phyloP scores from a whole-genome alignment of 495 filamentous ascomycete genomes.

The Penicillium bialowiezense region DNA sequence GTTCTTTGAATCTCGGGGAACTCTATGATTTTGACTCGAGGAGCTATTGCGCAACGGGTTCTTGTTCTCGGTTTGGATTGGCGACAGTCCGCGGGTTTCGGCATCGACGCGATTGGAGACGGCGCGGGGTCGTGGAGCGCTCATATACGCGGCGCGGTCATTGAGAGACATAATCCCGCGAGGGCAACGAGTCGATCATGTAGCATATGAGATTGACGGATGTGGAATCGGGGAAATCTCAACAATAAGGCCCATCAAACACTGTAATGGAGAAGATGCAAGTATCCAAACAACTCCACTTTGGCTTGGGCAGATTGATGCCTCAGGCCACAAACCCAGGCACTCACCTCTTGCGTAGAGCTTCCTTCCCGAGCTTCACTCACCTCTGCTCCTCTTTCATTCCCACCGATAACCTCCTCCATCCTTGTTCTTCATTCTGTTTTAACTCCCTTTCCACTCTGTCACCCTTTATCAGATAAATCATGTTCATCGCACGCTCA shows the following conservation, averaged over 20 bases:
- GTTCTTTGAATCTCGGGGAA: constrained; percentile 32
- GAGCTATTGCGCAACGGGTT: constrained; percentile 35
- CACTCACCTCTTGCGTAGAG: constrained; percentile 44
- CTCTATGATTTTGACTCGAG: constrained; percentile 32
- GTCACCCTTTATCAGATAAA: constrained; percentile 13
- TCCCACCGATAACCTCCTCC: constrained; percentile 10
- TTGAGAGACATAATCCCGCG: constrained; percentile 44
- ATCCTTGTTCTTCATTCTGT: constrained; percentile 9
- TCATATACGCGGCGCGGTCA: constrained; percentile 46
- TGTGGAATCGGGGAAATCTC: not conserved
- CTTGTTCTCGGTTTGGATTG: constrained; percentile 34
- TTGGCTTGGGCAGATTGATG: constrained; percentile 17
- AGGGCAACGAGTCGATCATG: constrained; percentile 19
- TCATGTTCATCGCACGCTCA: constrained; percentile 98
- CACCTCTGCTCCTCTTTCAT: constrained; percentile 21
- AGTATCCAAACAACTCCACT: constrained; percentile 19
- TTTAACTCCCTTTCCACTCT: constrained; percentile 1
- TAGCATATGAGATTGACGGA: constrained; percentile 10
- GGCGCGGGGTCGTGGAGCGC: constrained; percentile 46
- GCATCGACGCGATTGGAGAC: constrained; percentile 45
- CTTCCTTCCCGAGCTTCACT: constrained; percentile 36
- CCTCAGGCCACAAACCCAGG: constrained; percentile 34
- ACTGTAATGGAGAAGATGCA: constrained; percentile 5
- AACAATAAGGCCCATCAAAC: not conserved
- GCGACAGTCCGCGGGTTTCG: constrained; percentile 34